Conservation (phyloP, 129 eudicot genomes). For the Arctium lappa region DNA sequence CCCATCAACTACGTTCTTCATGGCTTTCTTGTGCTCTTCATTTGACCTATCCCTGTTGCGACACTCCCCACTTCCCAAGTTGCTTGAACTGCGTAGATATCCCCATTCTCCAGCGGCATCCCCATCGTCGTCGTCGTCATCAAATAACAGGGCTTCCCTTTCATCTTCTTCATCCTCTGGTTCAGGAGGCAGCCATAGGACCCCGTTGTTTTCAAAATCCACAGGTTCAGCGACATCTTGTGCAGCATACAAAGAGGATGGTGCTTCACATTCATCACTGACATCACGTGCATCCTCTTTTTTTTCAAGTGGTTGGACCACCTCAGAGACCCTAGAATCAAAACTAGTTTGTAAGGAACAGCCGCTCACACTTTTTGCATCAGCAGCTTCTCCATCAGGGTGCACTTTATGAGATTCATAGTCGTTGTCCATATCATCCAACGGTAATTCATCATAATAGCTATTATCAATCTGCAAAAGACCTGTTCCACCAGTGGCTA, state of each 20-base stretch:
- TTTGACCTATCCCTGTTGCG: slow-evolving; percentile 67
- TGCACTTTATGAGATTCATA: slow-evolving; percentile 52
- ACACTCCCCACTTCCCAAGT: slow-evolving; percentile 73
- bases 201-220: slow-evolving; percentile 95
- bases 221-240: slow-evolving; percentile 82
- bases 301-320: slow-evolving; percentile 41
- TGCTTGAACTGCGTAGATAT: slow-evolving; percentile 52
- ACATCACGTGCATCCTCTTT: slow-evolving; percentile 47
- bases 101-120: slow-evolving; percentile 91
- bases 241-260: slow-evolving; percentile 65
- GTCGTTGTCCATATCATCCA: slow-evolving; percentile 43
- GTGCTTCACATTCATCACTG: slow-evolving; percentile 76
- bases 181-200: slow-evolving; percentile 99
- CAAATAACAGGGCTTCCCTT: slow-evolving; percentile 64
- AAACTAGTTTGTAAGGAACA: slow-evolving; percentile 42
- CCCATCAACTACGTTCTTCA: slow-evolving; percentile 91
- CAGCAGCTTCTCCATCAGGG: slow-evolving; percentile 52
- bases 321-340: slow-evolving; percentile 39
- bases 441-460: slow-evolving; percentile 45
- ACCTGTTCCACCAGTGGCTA: slow-evolving; percentile 37
- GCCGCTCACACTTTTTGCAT: slow-evolving; percentile 42
- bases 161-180: slow-evolving; percentile 99
- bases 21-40: slow-evolving; percentile 85
- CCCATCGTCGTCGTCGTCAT: slow-evolving; percentile 65
- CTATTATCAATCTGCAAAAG: slow-evolving; percentile 45